Evolutionary conservation across 2,329 filamentous ascomycete genomes (phyloP), one percentile per base, ranked within the genome.

Genomic region (Aureobasidium sp.): DNA sequence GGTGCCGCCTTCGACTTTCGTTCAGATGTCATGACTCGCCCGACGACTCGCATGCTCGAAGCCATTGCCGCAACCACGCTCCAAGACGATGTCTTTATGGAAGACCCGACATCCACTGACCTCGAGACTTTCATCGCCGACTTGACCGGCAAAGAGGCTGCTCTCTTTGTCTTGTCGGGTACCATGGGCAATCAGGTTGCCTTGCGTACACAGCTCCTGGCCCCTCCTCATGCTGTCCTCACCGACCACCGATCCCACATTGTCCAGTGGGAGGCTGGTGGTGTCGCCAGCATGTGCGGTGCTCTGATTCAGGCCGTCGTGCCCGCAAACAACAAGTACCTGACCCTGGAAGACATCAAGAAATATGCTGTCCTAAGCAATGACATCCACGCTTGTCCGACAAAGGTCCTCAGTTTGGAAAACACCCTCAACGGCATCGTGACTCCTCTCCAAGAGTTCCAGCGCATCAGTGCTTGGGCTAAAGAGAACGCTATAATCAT

Each of bases 151-250:
- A 91, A 95, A 68, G 87, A 91, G 69, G 85, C 85, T 8, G 88
- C 84, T 0, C 79, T 97, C 5, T 86, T 96, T 60, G 90, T 96
- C 61, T 80, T 95, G 63, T 94, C 90, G 0, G 93, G 93, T 3
- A 96, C 92, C 5, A 96, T 96, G 91, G 91, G 91, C 44, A 97
- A 97, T 75, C 91, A 96, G 73, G 79, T 97, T 19, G 87, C 88
- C 0, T 81, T 96, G 45, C 85, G 92, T 42, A 82, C 89, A 1
- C 88, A 94, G 63, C 81, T 97, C 15, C 82, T 79, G 0, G 87
- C 90, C 64, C 91, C 92, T 15, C 93, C 93, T 0, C 85, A 96
- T 72, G 83, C 83, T 8, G 83, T 97, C 5, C 77, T 97, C 9
- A 90, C 88, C 67, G 92, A 97, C 71, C 79, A 86, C 65, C 83